Base-by-base conservation (phyloP, 768 basidiomycete genomes). In the Suillus subalutaceus region DNA sequence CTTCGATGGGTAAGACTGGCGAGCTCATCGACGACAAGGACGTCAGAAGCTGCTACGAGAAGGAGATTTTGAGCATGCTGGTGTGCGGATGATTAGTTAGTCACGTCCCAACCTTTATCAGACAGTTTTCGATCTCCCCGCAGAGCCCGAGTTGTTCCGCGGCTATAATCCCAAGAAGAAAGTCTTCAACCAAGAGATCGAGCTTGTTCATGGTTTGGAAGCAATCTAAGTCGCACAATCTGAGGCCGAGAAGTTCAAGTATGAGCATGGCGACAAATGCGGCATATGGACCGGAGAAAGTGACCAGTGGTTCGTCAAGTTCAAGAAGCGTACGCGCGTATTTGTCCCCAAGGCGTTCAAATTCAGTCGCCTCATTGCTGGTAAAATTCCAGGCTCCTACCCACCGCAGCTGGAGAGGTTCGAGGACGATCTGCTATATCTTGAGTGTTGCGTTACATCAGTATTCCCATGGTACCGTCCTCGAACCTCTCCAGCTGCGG, bases 11-110 rank as follows among this genome's bases (percentile, higher is more conserved):
- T 74, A 97, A 97, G 84, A 88, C 91, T 16, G 86, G 83, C 53
- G 96, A 99, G 69, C 95, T 97, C 8, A 91, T 99, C 43, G 97
- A 99, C 74, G 97, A 99, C 81, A 98, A 98, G 81, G 97, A 99
- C 70, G 91, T 99, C 68, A 90, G 91, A 67, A 90, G 90, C 38
- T 92, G 90, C 63, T 99, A 97, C 74, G 96, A 99, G 83, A 92
- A 94, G 78, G 95, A 98, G 7, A 94, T 99, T 69, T 77, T 98
- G 64, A 84, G 82, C 96, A 99, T 72, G 89, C 94, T 18, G 97
- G 97, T 74, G 91, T 99, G 72, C 91, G 97, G 62, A 78, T 99
- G 63, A 97, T 99, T 65, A 96, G 96, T 97, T 73, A 74, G 88
- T 74, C 56, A n/a, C 0, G 58, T 38, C 56, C 32, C 44, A n/a